Evolutionary conservation across 352 stramenopile species (phyloP).

Genomic region (Phytophthora niederhauseri): DNA sequence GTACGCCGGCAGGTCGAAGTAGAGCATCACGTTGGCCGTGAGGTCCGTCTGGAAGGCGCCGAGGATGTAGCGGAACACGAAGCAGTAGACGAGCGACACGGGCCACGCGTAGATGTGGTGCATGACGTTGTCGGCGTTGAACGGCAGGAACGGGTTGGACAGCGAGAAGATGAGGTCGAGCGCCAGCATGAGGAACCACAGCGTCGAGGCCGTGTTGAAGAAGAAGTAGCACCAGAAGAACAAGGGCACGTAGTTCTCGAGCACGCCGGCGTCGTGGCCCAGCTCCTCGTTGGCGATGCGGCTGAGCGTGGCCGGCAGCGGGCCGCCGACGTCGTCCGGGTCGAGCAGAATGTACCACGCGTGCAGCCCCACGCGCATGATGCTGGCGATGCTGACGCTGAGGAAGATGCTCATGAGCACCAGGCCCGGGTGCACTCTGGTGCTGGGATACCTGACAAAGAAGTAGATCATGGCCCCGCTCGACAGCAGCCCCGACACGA

Average conservation of each 20-base stretch:
- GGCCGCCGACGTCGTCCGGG: slow-evolving; percentile 20
- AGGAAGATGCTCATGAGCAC: slow-evolving; percentile 85
- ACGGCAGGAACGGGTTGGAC: slow-evolving; percentile 87
- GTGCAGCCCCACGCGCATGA: slow-evolving; percentile 68
- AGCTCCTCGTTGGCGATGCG: slow-evolving; percentile 69
- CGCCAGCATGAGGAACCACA: slow-evolving; percentile 89
- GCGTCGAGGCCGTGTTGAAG: slow-evolving; percentile 77
- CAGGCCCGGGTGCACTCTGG: slow-evolving; percentile 66
- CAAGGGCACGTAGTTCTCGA: slow-evolving; percentile 64
- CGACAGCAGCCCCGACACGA: slow-evolving; percentile 58
- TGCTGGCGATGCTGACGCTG: slow-evolving; percentile 66
- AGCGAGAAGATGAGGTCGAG: slow-evolving; percentile 89
- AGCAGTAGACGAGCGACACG: slow-evolving; percentile 63
- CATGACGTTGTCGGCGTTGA: slow-evolving; percentile 87
- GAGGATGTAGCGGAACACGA: slow-evolving; percentile 73
- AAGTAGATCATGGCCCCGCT: slow-evolving; percentile 69
- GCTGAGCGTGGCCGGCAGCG: slow-evolving; percentile 55
- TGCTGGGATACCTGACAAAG: slow-evolving; percentile 69
- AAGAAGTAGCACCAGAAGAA: slow-evolving; percentile 90
- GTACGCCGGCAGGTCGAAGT: slow-evolving; percentile 73
- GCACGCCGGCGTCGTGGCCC: slow-evolving; percentile 19
- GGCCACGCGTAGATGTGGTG: slow-evolving; percentile 87
- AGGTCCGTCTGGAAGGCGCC: slow-evolving; percentile 25
- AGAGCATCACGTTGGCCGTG: slow-evolving; percentile 63
- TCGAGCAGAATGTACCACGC: slow-evolving; percentile 45